Conservation (phyloP, 2,329 filamentous ascomycete species). For the Metarhizium sp. region DNA sequence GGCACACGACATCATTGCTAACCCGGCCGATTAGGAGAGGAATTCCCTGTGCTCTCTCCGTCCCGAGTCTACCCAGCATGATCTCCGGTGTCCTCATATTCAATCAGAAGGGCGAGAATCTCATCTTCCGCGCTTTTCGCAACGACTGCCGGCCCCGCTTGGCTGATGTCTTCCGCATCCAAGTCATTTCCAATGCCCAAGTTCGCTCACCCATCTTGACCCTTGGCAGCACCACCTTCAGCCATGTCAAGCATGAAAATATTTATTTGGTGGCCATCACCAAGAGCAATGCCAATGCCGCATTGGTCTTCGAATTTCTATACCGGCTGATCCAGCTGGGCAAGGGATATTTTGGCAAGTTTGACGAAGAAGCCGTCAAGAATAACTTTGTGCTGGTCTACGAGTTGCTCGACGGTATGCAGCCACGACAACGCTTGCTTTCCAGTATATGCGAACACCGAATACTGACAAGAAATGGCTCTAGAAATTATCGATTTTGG, state of each 20-base stretch:
- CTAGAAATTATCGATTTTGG: conserved; percentile 97
- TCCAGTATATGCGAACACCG: neutral
- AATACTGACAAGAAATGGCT: neutral
- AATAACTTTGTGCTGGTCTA: conserved; percentile 99
- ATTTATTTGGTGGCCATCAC: conserved; percentile 97
- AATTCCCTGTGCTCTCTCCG: neutral
- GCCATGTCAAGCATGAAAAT: conserved; percentile 99
- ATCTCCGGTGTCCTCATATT: conserved; percentile 95
- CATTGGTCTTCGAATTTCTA: conserved; percentile 94
- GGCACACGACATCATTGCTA: neutral
- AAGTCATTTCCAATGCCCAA: conserved; percentile 97
- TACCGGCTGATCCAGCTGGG: conserved; percentile 86
- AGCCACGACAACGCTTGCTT: conserved; percentile 10
- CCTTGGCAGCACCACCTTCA: conserved; percentile 94
- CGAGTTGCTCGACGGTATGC: conserved; percentile 79
- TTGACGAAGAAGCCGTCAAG: conserved; percentile 98
- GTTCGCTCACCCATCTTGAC: conserved; percentile 96
- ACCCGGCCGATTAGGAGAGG: neutral
- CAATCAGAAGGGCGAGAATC: conserved; percentile 99
- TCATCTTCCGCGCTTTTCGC: conserved; percentile 97
- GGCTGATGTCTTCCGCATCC: conserved; percentile 98
- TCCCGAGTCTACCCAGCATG: conserved; percentile 50
- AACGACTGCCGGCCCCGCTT: conserved; percentile 96
- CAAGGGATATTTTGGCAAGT: conserved; percentile 95
- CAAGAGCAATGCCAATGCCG: conserved; percentile 98